Conservation (phyloP, 495 filamentous ascomycete genomes). For the Melanomma pulvis-pyrius region DNA sequence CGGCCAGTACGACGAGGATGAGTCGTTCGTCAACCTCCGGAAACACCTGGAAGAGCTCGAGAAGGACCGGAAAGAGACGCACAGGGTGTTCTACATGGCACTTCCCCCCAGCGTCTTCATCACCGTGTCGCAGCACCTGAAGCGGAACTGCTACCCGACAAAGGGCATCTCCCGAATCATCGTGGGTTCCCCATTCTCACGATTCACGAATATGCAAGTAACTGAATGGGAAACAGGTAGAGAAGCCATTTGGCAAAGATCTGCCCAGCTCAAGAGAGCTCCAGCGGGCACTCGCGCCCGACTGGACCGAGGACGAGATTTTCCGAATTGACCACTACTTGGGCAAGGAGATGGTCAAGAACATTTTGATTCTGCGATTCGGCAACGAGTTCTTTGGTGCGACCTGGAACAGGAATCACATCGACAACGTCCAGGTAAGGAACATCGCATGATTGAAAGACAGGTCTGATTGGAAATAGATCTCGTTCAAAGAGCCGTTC, state of each 20-base stretch:
- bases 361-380: slow-evolving; percentile 96
- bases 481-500: slow-evolving; percentile 99
- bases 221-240: slow-evolving; percentile 62
- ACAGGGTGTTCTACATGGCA: slow-evolving; percentile 99
- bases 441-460: not conserved
- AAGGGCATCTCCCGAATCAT: slow-evolving; percentile 91
- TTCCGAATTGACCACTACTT: slow-evolving; percentile 99
- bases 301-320: slow-evolving; percentile 99
- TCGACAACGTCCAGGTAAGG: slow-evolving; percentile 84
- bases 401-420: slow-evolving; percentile 99
- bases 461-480: slow-evolving; percentile 51
- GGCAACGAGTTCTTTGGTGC: slow-evolving; percentile 99
- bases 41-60: slow-evolving; percentile 90
- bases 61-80: slow-evolving; percentile 75
- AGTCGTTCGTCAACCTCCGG: slow-evolving; percentile 85
- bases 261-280: slow-evolving; percentile 90
- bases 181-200: slow-evolving; percentile 54
- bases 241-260: slow-evolving; percentile 99
- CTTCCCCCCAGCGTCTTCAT: slow-evolving; percentile 97
- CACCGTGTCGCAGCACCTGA: slow-evolving; percentile 93
- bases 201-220: not conserved
- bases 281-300: slow-evolving; percentile 90
- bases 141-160: slow-evolving; percentile 92
- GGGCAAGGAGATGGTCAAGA: slow-evolving; percentile 99
- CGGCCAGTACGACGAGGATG: slow-evolving; percentile 96